phyloP scores from a whole-genome alignment of 768 basidiomycete species.

The Amyloporia xantha region DNA sequence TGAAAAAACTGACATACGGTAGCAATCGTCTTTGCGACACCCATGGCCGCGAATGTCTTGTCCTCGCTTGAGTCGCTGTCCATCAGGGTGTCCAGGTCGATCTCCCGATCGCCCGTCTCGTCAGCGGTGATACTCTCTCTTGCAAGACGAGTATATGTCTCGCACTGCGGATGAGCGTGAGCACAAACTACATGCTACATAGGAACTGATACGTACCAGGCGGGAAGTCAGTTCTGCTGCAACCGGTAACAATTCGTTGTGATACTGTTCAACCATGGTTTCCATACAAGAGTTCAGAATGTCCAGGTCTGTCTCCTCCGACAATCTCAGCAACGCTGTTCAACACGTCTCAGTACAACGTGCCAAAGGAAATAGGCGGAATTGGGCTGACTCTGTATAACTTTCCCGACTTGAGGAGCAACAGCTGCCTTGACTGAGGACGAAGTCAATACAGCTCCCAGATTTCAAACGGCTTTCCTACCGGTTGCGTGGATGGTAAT shows the following conservation, averaged over 20 bases:
- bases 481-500: conserved; percentile 57
- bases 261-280: conserved; percentile 80
- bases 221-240: conserved; percentile 74
- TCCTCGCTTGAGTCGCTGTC: conserved; percentile 61
- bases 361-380: too few relatives aligned
- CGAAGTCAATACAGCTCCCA: background rate
- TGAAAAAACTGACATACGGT: conserved; percentile 41
- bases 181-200: background rate
- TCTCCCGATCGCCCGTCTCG: conserved; percentile 40
- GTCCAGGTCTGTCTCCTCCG: conserved; percentile 89
- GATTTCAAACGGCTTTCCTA: conserved; percentile 23
- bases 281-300: conserved; percentile 79
- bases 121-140: conserved; percentile 53
- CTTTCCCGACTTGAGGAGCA: conserved; percentile 73
- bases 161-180: conserved; percentile 43
- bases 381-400: conserved; percentile 76
- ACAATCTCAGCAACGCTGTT: conserved; percentile 79
- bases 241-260: conserved; percentile 78
- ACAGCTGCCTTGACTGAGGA: conserved; percentile 59
- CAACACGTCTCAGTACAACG: too few relatives aligned
- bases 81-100: conserved; percentile 51
- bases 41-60: conserved; percentile 85
- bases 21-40: conserved; percentile 76
- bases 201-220: conserved; percentile 43
- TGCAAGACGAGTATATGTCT: conserved; percentile 75